Conservation (phyloP, 2,329 filamentous ascomycete genomes). For the Monosporascus ibericus region DNA sequence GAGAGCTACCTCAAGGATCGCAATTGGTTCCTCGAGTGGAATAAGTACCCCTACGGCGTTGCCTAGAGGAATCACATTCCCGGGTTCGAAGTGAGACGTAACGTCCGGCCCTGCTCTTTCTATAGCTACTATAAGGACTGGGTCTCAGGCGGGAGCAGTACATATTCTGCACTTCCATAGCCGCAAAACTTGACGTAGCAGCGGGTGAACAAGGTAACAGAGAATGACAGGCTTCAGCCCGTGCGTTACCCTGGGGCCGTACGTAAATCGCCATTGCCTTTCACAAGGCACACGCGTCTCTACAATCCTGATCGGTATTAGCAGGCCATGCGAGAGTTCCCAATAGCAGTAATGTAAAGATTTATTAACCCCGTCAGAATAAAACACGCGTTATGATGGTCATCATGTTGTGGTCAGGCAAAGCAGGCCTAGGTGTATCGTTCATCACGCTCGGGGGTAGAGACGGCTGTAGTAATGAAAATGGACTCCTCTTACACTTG, state of each 20-base stretch:
- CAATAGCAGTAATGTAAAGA: not conserved
- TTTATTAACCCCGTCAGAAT: not conserved
- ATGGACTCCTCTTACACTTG: no score
- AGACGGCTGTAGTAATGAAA: no score
- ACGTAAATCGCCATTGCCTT: no score
- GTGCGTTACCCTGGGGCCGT: no score
- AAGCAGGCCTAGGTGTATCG: not conserved
- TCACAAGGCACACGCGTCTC: not conserved
- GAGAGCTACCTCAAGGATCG: not conserved
- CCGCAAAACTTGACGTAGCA: no score
- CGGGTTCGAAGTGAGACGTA: no score
- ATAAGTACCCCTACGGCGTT: not conserved
- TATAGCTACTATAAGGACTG: not conserved
- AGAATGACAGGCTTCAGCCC: no score
- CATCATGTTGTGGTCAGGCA: not conserved
- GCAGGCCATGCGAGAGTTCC: not conserved
- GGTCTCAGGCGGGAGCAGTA: no score
- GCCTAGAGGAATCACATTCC: not conserved
- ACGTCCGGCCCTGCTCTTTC: not conserved
- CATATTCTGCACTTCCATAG: no score
- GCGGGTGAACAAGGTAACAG: no score
- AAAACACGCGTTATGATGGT: not conserved
- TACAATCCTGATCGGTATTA: not conserved
- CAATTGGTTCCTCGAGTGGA: conserved; percentile 1
- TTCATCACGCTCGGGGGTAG: not conserved